Evolutionary conservation across 768 basidiomycete species (phyloP).

Genomic region (Trametes meyenii): DNA sequence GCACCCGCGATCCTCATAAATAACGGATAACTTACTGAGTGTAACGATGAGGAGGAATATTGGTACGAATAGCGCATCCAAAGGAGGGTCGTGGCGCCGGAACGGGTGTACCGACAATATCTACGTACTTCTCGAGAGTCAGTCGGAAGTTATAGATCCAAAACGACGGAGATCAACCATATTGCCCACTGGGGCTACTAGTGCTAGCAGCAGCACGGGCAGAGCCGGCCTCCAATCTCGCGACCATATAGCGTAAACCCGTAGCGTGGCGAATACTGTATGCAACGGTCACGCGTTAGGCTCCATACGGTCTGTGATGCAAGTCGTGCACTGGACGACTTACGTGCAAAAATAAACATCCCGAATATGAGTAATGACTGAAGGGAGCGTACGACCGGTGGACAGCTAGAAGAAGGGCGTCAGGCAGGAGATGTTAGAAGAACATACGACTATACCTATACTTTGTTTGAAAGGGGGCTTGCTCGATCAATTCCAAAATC

Average conservation of each 20-base stretch:
- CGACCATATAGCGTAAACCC: slow-evolving; percentile 27
- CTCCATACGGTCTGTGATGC: background rate
- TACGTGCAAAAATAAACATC: slow-evolving; percentile 20
- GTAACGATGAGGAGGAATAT: background rate
- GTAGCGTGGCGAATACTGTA: slow-evolving; percentile 22
- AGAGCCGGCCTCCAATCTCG: slow-evolving; percentile 25
- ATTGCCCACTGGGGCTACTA: slow-evolving; percentile 17
- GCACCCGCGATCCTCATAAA: background rate
- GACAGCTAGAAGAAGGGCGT: slow-evolving; percentile 11
- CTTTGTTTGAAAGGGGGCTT: slow-evolving; percentile 39
- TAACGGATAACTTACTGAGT: slow-evolving; percentile 21
- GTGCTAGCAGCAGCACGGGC: slow-evolving; percentile 20
- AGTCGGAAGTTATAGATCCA: background rate
- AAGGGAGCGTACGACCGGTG: slow-evolving; percentile 17
- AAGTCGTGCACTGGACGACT: background rate
- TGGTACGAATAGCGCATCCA: slow-evolving; percentile 19
- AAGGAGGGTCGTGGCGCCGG: slow-evolving; percentile 23
- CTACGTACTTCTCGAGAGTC: slow-evolving; percentile 5
- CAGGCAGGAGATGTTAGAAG: background rate
- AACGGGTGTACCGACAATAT: slow-evolving; percentile 3
- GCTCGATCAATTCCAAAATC: slow-evolving; percentile 23
- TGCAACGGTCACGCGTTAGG: background rate
- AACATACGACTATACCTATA: slow-evolving; percentile 43
- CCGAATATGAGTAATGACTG: slow-evolving; percentile 15
- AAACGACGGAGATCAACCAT: slow-evolving; percentile 8